These are phyloP conservation scores for Penstemon eatonii DNA, from an alignment of 257 asterid genomes.

Conservation along the genomic window DNA sequence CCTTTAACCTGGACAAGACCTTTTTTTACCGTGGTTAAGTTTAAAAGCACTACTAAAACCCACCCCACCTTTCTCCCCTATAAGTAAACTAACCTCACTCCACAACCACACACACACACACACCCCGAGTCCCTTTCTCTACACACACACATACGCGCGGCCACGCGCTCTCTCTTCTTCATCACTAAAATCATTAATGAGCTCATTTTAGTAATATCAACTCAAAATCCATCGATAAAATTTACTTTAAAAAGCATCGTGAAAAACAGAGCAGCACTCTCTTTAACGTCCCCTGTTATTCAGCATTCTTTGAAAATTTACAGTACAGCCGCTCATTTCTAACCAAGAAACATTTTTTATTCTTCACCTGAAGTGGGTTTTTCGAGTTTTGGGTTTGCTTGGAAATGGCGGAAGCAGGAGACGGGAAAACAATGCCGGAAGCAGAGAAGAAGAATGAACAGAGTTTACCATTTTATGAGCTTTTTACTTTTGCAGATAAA, in stretches of 20 bases:
- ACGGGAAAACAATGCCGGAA: conserved; percentile 54
- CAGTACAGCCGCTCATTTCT: conserved; percentile 21
- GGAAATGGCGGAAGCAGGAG: conserved; percentile 52
- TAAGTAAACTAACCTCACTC: conserved; percentile 33
- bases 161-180: conserved; percentile 5
- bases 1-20: conserved; percentile 41
- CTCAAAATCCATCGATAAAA: conserved; percentile 2
- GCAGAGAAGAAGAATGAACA: conserved; percentile 66
- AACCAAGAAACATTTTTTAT: not conserved
- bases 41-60: not conserved
- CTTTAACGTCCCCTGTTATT: conserved; percentile 21
- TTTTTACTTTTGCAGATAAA: conserved; percentile 55
- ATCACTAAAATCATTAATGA: conserved; percentile 21
- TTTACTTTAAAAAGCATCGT: not conserved
- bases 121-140: not conserved
- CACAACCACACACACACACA: not conserved
- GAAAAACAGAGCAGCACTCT: not conserved
- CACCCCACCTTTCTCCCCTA: conserved; percentile 17
- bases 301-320: conserved; percentile 14
- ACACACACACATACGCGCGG: not conserved
- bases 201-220: conserved; percentile 26
- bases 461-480: conserved; percentile 59
- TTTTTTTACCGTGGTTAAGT: conserved; percentile 25
- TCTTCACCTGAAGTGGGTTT: conserved; percentile 27
- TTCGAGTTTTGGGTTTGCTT: not conserved